Evolutionary conservation across 331 rosid genomes (phyloP).

Genomic region (Arachis monticola): DNA sequence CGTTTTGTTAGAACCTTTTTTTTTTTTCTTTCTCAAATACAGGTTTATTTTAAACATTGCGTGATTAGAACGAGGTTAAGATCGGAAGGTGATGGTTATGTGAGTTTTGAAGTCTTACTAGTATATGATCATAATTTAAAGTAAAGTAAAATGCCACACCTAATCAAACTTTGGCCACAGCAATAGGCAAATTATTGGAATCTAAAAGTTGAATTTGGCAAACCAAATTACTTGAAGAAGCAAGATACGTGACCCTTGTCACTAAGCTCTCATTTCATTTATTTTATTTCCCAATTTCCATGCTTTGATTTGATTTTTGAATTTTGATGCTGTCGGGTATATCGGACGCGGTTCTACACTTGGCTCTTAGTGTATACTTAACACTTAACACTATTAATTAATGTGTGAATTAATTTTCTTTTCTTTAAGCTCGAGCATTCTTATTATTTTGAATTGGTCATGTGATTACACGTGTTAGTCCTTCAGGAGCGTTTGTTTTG

Average conservation of each 20-base stretch:
- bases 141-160: neutral
- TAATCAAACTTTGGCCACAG: neutral
- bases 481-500: too few species aligned
- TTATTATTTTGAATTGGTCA: neutral
- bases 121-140: neutral
- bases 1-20: neutral
- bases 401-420: neutral
- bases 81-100: neutral
- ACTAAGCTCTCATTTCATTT: neutral
- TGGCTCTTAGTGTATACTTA: too few species aligned
- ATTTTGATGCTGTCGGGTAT: constrained; percentile 32
- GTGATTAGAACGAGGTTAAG: neutral
- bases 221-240: constrained; percentile 13
- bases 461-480: neutral
- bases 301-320: constrained; percentile 20
- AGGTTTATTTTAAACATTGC: neutral
- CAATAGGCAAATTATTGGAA: constrained; percentile 34
- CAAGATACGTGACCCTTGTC: constrained; percentile 40
- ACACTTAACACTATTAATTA: too few species aligned
- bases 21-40: neutral
- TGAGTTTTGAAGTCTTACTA: neutral
- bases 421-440: neutral
- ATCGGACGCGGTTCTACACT: constrained; percentile 43
- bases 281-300: neutral
- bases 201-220: constrained; percentile 5